Evolutionary conservation across 768 basidiomycete species (phyloP).

Genomic region (Agrocybe praecox): DNA sequence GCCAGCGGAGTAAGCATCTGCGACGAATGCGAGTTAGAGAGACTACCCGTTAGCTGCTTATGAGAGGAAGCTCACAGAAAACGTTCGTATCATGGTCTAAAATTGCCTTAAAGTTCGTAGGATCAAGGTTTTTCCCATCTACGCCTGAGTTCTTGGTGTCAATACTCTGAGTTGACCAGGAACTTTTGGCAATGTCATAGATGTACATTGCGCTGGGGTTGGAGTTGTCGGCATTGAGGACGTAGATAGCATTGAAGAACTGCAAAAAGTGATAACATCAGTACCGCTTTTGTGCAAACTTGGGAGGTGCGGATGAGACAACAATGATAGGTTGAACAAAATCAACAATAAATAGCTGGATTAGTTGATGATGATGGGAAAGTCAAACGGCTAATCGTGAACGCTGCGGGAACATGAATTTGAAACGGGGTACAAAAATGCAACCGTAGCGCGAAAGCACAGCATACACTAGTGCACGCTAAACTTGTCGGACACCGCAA

Average conservation of each 20-base stretch:
- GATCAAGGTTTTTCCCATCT: conserved; percentile 47
- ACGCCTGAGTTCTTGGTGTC: conserved; percentile 34
- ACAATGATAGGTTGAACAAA: no score
- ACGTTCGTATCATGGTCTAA: conserved; percentile 95
- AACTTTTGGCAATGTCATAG: conserved; percentile 69
- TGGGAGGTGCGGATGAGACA: no score
- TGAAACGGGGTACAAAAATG: neutral
- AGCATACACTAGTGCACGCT: no score
- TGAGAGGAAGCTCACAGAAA: conserved; percentile 57
- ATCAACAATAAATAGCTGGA: no score
- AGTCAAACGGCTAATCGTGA: no score
- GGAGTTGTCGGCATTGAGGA: conserved; percentile 74
- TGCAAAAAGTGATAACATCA: conserved; percentile 31
- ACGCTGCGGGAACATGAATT: no score
- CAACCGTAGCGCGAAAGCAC: no score
- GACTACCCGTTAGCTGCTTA: neutral
- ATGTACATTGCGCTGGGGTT: conserved; percentile 77
- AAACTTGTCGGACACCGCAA: no score
- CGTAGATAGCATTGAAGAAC: conserved; percentile 87
- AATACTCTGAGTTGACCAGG: conserved; percentile 79
- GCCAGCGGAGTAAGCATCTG: conserved; percentile 70
- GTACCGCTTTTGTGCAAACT: no score
- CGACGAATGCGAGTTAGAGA: neutral
- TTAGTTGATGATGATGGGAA: neutral
- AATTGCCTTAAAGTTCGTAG: conserved; percentile 65